phyloP scores from a whole-genome alignment of 495 filamentous ascomycete species.

The Penicillium atrosanguineum region DNA sequence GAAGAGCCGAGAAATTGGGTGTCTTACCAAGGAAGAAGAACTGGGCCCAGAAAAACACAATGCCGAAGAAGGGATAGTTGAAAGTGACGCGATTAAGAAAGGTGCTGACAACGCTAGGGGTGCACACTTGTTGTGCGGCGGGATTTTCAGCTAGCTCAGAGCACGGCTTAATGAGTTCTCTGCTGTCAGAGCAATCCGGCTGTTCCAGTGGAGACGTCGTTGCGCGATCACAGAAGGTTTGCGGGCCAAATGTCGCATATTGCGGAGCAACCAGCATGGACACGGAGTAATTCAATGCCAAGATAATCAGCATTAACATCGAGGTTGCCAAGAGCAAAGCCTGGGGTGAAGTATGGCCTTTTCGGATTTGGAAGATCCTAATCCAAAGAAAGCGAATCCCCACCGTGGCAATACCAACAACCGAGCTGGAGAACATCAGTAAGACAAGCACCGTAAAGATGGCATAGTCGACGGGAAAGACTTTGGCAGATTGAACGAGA shows the following conservation, averaged over 20 bases:
- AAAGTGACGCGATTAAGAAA: slow-evolving; percentile 93
- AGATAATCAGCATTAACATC: slow-evolving; percentile 80
- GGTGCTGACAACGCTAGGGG: slow-evolving; percentile 82
- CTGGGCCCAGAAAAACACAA: slow-evolving; percentile 90
- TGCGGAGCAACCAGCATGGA: slow-evolving; percentile 91
- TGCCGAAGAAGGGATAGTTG: slow-evolving; percentile 96
- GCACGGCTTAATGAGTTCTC: slow-evolving; percentile 72
- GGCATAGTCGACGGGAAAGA: slow-evolving; percentile 90
- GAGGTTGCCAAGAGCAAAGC: slow-evolving; percentile 89
- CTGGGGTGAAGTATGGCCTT: slow-evolving; percentile 85
- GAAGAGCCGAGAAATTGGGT: not conserved
- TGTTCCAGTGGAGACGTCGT: slow-evolving; percentile 54
- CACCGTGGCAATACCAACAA: slow-evolving; percentile 79
- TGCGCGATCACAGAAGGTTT: slow-evolving; percentile 81
- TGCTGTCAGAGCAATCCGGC: slow-evolving; percentile 76
- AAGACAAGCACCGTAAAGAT: slow-evolving; percentile 80
- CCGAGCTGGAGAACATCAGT: slow-evolving; percentile 80
- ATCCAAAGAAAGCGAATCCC: slow-evolving; percentile 97
- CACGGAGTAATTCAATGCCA: slow-evolving; percentile 88
- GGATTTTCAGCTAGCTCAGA: slow-evolving; percentile 64
- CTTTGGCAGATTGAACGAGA: slow-evolving; percentile 74
- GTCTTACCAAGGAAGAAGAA: slow-evolving; percentile 76
- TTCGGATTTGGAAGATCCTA: slow-evolving; percentile 82
- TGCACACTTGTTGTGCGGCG: slow-evolving; percentile 75
- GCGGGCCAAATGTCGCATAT: slow-evolving; percentile 90